Base-by-base conservation (phyloP, 805 yeast species). In the Alloascoidea hylecoeti region DNA sequence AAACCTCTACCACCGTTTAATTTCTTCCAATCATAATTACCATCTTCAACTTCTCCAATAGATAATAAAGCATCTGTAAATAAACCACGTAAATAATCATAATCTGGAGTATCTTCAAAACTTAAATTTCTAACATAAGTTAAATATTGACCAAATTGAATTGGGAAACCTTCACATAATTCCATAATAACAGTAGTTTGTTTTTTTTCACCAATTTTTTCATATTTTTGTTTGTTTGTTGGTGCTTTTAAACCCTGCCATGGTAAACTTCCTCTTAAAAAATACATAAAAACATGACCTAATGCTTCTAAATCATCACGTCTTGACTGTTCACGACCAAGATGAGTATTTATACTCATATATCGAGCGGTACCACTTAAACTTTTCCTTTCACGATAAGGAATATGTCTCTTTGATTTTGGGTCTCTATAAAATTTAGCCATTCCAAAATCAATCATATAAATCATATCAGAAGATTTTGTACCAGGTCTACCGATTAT, bases 191-290 rank as follows among this genome's bases (percentile, higher is more conserved):
- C 78, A 1, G 98, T 89, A 2, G 85, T 70, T 61, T 88, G 85
- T 57, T 92, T 92, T 64, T 86, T 89, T 55, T 88, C 94, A 42
- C 98, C 97, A 57, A 92, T 92, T 57, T 86, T 88, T 58, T 92
- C 97, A 60, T 92, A 92, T 62, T 92, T 92, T 51, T 85, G 96
- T 61, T 92, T 89, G 66, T 92, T 92, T 33, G 95, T 88, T 46
- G 96, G 96, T 4, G 98, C 98, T 58, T 92, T 89, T 48, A 92
- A 68, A 17, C 98, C 98, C 65, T 92, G 98, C 98, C 98, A 92
- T 44, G 98, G 98, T 52, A 92, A 66, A 42, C 84, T 83, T 35
- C 98, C 98, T 49, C 94, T 74, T 46, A 89, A 60, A 59, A 92
- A 92, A 61, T 92, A 92, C 66, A 92, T 82, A 53, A 92, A 85